Conservation (phyloP, 2,329 filamentous ascomycete species). For the Claviceps sp. region DNA sequence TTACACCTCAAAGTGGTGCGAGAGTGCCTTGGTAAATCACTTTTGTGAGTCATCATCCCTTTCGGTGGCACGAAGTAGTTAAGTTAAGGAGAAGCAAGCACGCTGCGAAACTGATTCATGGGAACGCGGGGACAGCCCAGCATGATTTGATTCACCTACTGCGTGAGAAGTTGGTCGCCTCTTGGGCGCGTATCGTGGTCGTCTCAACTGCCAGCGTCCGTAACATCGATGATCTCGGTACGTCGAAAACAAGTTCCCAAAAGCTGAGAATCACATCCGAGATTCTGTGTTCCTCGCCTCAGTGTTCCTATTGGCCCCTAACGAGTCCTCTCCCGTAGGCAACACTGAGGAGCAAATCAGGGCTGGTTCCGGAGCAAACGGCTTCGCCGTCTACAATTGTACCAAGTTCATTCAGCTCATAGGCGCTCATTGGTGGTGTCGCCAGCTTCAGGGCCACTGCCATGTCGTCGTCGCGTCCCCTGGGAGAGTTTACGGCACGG, state of each 20-base stretch:
- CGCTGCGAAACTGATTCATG: background rate
- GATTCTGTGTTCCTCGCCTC: no score
- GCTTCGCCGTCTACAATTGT: constrained; percentile 22
- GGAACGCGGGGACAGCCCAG: constrained; percentile 25
- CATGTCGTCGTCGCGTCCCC: constrained; percentile 39
- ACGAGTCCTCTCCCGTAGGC: constrained; percentile 11
- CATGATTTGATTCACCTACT: constrained; percentile 39
- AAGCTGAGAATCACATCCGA: no score
- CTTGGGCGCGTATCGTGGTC: constrained; percentile 32
- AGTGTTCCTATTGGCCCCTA: constrained; percentile 23
- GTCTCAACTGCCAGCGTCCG: no score
- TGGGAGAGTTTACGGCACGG: constrained; percentile 35
- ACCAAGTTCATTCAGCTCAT: constrained; percentile 39
- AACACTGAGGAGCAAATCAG: constrained; percentile 25
- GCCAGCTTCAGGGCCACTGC: constrained; percentile 29
- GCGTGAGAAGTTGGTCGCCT: constrained; percentile 31
- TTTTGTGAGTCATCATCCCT: constrained; percentile 24
- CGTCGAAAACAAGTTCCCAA: no score
- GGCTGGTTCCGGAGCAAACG: constrained; percentile 21
- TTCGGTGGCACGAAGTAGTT: no score
- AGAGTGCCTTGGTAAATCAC: constrained; percentile 37
- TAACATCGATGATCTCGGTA: no score
- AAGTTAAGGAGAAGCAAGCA: no score
- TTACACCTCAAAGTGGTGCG: constrained; percentile 34
- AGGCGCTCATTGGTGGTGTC: constrained; percentile 41